Evolutionary conservation across 345 rosid genomes (phyloP).

Genomic region (Hevea brasiliensis): DNA sequence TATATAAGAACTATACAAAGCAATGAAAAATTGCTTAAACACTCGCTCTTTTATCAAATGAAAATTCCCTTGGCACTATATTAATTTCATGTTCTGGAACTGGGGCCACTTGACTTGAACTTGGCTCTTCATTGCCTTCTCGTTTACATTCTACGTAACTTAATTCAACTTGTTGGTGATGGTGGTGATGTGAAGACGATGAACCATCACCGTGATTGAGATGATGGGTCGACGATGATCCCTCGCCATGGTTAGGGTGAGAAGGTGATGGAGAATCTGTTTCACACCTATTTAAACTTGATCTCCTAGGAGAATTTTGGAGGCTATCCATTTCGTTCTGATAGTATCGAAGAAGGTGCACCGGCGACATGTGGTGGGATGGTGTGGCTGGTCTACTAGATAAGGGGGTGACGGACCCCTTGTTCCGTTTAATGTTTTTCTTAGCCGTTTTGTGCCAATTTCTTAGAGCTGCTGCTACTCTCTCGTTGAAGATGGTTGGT

Average conservation of each 20-base stretch:
- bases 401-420: conserved; percentile 23
- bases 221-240: conserved; percentile 28
- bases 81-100: conserved; percentile 31
- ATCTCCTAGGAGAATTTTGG: conserved; percentile 37
- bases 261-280: conserved; percentile 30
- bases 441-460: conserved; percentile 40
- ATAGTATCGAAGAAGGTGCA: conserved; percentile 54
- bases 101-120: background rate
- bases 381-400: conserved; percentile 63
- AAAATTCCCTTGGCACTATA: conserved; percentile 33
- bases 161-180: conserved; percentile 4
- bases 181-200: conserved; percentile 2
- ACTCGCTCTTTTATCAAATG: conserved; percentile 32
- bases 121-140: conserved; percentile 3
- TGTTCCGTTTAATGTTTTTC: conserved; percentile 29
- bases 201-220: background rate
- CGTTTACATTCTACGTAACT: background rate
- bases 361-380: conserved; percentile 53
- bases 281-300: conserved; percentile 31
- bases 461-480: conserved; percentile 37
- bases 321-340: conserved; percentile 39
- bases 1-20: no score
- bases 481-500: conserved; percentile 44
- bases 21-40: conserved; percentile 1
- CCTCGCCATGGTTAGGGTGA: conserved; percentile 20